Evolutionary conservation across 768 basidiomycete genomes (phyloP), one percentile per base, ranked within the genome.

Genomic region (Russula dissimulans): DNA sequence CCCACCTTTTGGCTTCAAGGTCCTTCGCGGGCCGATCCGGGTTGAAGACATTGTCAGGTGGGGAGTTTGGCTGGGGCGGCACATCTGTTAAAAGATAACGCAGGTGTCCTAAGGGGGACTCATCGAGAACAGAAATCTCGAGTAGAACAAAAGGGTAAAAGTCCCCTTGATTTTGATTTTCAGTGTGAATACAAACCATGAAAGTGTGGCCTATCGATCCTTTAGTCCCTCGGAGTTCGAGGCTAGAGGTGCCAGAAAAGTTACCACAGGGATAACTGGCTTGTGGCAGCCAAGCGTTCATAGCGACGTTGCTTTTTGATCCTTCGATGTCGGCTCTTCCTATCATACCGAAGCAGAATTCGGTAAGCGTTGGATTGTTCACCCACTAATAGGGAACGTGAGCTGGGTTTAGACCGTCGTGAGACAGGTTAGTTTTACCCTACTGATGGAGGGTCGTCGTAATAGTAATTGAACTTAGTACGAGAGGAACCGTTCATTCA

Each of bases 391-490:
- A 84, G 83, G 84, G 81, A 85, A 83, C 78, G 79, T 83, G 83
- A 83, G 82, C 83, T 84, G 82, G 83, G 82, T 84, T 85, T 85
- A 84, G 83, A 84, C 83, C 81, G 79, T 85, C 80, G 81, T 85
- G 83, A 84, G 84, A 86, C 82, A 85, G 84, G 83, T 85, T 86
- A 85, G 83, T 86, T 85, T 85, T 86, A 85, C 83, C 82, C 83
- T 86, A 83, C 82, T 85, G 82, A 84, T 85, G 83, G 79, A 80
- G 81, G 71, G 81, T 84, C 77, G 75, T 83, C 79, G 78, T 78
- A 80, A 85, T 78, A 81, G 82, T 83, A 85, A 84, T 85, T 81
- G 80, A 81, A 81, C 82, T 81, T 83, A 85, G 84, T 85, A 85
- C 81, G 79, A 84, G 83, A 85, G 84, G 84, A 85, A 86, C 84